Base-by-base conservation (phyloP, 441 rosid genomes). In the Brassica hybrid region DNA sequence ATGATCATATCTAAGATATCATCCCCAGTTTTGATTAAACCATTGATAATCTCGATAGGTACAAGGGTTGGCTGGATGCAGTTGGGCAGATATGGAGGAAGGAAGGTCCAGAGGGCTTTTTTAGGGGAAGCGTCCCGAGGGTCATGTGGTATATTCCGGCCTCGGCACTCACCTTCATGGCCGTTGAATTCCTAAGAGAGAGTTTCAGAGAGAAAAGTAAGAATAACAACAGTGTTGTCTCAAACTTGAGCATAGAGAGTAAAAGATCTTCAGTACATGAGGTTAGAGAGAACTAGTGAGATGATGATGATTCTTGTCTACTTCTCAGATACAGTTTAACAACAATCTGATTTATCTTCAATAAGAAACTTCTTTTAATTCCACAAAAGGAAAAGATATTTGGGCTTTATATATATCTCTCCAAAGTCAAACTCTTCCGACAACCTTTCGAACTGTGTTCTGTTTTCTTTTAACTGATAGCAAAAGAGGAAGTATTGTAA, bases 161-260 rank as follows among this genome's bases (percentile, higher is more conserved):
- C 30, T 92, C 97, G 6, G 98, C 98, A 32, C 94, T 94, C 13
- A 94, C 92, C 6, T 94, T 94, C 93, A 94, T 94, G 98, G 97
- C 97, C 41, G 94, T 92, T 12, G 98, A 94, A 80, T 91, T 89
- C 79, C 89, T 94, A 25, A 87, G 98, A 74, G 92, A 84, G 32
- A 85, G 73, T 30, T 94, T 94, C 81, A 89, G 91, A 58, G 86
- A 87, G 71, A 82, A 82, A 27, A 75, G 82, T 11, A 23, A 14
- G 0, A 45, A 59, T 19, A 76, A 45, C 14, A 76, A 38, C 3
- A 70, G 71, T 78, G 70, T 67, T 85, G 74, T 78, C 60, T 73
- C 81, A 57, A 80, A 71, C 78, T 67, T 90, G 78, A 79, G 86
- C 41, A 76, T 88, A 63, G 92, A 91, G 85, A 90, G 86, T 70